Evolutionary conservation across 305 asterid genomes (phyloP), one percentile per base, ranked within the genome.

Genomic region (Plantago coronopus): DNA sequence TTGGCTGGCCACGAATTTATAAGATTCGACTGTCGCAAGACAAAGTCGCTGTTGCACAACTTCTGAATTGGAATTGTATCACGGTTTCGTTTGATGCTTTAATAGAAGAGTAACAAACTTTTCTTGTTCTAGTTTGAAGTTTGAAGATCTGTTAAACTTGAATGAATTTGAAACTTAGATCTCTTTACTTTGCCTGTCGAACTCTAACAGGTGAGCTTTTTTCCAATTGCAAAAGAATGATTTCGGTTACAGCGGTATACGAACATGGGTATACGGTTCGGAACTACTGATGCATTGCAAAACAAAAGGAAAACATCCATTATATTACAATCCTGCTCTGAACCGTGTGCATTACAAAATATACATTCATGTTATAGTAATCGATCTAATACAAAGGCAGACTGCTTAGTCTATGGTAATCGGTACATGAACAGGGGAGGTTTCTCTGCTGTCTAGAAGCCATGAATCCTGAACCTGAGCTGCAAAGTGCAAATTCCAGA

Each of bases 401-500:
- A 17, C n/a, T n/a, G n/a, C n/a, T 60, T 57, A 37, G 59, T 73
- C 67, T 70, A 76, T 18, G 13, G 38, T 38, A 12, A 38, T 38
- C 14, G 44, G 44, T 40, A 66, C 62, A 63, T 63, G 71, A 63
- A 47, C 57, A 20, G 91, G 97, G 3, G 95, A 84, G 42, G 69
- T 81, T 15, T 72, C 83, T 58, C 54, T 72, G 72, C 83, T 83
- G 67, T 83, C 90, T 5, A 72, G 77, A 27, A 59, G 69, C 80
- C 76, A 72, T 25, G 82, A 65, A 17, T 83, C 94, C 66, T 88
- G 95, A 42, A 88, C 84, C 72, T 91, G 98, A 64, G 91, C 90
- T 43, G 98, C 96, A 76, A 81, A 91, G 70, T 86, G 96, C 82
- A 91, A 62, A 65, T 91, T 91, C 98, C 98, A 91, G 2, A 88